These are phyloP conservation scores for Trichothecium sympodiale DNA, from an alignment of 2,329 filamentous ascomycete species.

Conservation along the genomic window DNA sequence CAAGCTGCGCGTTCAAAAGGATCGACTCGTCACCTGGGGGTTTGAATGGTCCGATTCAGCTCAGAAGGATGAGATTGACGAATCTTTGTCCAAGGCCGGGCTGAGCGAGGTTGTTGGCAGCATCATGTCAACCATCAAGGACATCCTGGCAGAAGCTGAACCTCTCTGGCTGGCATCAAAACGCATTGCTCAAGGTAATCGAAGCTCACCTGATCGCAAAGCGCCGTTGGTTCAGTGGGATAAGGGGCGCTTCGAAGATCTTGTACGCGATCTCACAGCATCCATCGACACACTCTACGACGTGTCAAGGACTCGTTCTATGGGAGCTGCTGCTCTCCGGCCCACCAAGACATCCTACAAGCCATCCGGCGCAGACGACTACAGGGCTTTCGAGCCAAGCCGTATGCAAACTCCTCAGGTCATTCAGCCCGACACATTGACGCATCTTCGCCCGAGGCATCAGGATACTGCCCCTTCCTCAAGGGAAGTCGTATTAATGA, in stretches of 20 bases:
- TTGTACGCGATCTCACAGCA: slow-evolving; percentile 62
- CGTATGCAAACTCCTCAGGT: slow-evolving; percentile 51
- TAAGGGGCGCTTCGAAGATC: slow-evolving; percentile 62
- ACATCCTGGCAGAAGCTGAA: slow-evolving; percentile 67
- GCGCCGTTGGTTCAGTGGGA: slow-evolving; percentile 51
- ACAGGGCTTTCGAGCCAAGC: slow-evolving; percentile 44
- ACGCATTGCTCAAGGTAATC: slow-evolving; percentile 25
- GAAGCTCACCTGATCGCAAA: slow-evolving; percentile 40
- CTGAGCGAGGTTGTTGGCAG: slow-evolving; percentile 67
- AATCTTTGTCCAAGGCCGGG: slow-evolving; percentile 60
- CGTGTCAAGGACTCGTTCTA: slow-evolving; percentile 54
- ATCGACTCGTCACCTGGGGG: slow-evolving; percentile 69
- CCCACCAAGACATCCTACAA: slow-evolving; percentile 22
- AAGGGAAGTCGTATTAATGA: slow-evolving; percentile 37
- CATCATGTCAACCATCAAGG: slow-evolving; percentile 71
- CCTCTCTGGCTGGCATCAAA: slow-evolving; percentile 56
- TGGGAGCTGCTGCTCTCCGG: slow-evolving; percentile 22
- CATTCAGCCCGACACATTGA: slow-evolving; percentile 43
- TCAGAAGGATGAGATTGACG: slow-evolving; percentile 59
- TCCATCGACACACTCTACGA: slow-evolving; percentile 75
- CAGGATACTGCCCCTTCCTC: slow-evolving; percentile 18
- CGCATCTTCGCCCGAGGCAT: slow-evolving; percentile 32
- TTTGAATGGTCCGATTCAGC: slow-evolving; percentile 69
- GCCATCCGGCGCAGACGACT: slow-evolving; percentile 29
- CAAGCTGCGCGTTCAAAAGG: slow-evolving; percentile 70